These are phyloP conservation scores for Umbelopsis ramanniana DNA, from an alignment of 192 early-diverging fungal genomes.

Conservation along the genomic window DNA sequence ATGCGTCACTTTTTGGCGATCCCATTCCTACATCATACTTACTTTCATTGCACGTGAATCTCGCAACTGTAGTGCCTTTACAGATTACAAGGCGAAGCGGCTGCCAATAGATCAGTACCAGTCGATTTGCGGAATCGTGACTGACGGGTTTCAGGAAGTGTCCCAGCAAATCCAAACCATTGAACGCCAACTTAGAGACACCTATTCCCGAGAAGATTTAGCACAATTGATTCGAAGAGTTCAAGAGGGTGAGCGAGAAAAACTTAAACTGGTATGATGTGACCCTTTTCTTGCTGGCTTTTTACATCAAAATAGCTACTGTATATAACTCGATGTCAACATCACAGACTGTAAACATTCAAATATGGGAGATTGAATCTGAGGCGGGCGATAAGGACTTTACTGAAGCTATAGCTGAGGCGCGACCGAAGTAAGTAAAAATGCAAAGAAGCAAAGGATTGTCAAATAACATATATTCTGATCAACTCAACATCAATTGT, in stretches of 20 bases:
- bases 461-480: neutral
- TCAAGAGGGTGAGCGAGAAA: slow-evolving; percentile 40
- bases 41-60: neutral
- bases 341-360: slow-evolving; percentile 24
- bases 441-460: neutral
- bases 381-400: slow-evolving; percentile 34
- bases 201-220: slow-evolving; percentile 14
- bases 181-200: slow-evolving; percentile 28
- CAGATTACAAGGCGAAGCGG: slow-evolving; percentile 34
- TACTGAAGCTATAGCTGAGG: slow-evolving; percentile 27
- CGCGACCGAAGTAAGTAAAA: slow-evolving; percentile 18
- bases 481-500: neutral
- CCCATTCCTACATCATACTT: neutral
- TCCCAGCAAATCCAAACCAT: slow-evolving; percentile 37
- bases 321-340: neutral
- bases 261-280: slow-evolving; percentile 30
- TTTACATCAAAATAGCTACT: neutral
- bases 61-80: slow-evolving; percentile 31
- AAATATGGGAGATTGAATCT: slow-evolving; percentile 37
- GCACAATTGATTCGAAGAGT: slow-evolving; percentile 27
- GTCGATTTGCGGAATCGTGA: slow-evolving; percentile 47
- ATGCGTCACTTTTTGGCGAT: neutral
- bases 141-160: slow-evolving; percentile 46
- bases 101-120: slow-evolving; percentile 39
- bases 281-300: neutral